Conservation (phyloP, 2,329 filamentous ascomycete genomes). For the Diplocarpon mali region DNA sequence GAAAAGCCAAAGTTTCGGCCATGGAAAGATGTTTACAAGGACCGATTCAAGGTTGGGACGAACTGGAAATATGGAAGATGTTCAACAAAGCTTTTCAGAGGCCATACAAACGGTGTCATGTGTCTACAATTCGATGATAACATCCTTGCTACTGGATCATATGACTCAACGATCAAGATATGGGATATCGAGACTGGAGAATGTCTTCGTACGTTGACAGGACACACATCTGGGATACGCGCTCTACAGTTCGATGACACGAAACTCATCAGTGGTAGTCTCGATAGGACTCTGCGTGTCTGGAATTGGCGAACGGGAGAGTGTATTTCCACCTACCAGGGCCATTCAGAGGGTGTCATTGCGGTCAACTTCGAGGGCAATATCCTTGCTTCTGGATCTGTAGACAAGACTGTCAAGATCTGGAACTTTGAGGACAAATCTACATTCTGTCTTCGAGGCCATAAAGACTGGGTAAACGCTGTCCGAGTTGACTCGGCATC, state of each 20-base stretch:
- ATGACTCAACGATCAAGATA: conserved; percentile 89
- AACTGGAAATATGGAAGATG: conserved; percentile 97
- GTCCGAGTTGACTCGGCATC: conserved; percentile 75
- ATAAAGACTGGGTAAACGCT: conserved; percentile 94
- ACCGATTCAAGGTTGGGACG: conserved; percentile 87
- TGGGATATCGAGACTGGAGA: conserved; percentile 89
- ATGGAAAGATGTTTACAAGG: conserved; percentile 97
- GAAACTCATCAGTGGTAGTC: conserved; percentile 80
- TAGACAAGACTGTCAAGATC: conserved; percentile 81
- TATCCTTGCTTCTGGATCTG: conserved; percentile 77
- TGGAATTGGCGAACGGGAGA: conserved; percentile 96
- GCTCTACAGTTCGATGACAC: conserved; percentile 88
- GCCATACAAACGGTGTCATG: conserved; percentile 77
- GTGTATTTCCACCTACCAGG: conserved; percentile 68
- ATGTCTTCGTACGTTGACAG: conserved; percentile 71
- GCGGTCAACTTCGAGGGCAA: conserved; percentile 79
- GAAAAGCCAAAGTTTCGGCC: conserved; percentile 47
- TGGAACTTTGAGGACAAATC: conserved; percentile 85
- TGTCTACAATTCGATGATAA: conserved; percentile 67
- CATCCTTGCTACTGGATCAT: conserved; percentile 86
- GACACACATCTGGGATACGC: conserved; percentile 74
- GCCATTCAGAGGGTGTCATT: conserved; percentile 74
- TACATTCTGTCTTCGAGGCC: conserved; percentile 69
- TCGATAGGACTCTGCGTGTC: conserved; percentile 79
- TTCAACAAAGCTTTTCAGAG: conserved; percentile 71